Evolutionary conservation across 768 basidiomycete species (phyloP).

Genomic region (Crepidotus variabilis): DNA sequence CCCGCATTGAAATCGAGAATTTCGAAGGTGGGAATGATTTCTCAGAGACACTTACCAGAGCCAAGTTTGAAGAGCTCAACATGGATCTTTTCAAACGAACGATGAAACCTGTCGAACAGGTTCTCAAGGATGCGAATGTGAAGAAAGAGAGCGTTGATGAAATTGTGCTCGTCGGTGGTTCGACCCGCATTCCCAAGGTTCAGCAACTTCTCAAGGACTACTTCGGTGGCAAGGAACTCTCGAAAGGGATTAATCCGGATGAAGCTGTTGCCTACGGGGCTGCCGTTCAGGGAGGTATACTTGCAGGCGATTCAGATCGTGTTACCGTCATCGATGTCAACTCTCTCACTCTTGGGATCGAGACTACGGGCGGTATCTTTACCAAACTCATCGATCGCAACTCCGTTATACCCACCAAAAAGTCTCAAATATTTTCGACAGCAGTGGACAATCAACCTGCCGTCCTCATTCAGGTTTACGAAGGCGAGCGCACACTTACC

Average conservation of each 20-base stretch:
- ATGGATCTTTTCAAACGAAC: slow-evolving; percentile 81
- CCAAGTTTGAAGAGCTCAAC: slow-evolving; percentile 86
- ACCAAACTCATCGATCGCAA: slow-evolving; percentile 48
- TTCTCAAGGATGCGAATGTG: slow-evolving; percentile 75
- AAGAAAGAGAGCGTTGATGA: slow-evolving; percentile 55
- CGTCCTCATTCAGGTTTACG: slow-evolving; percentile 87
- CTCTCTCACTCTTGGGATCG: slow-evolving; percentile 55
- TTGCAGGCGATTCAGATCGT: slow-evolving; percentile 40
- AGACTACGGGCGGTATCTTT: slow-evolving; percentile 65
- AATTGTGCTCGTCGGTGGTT: slow-evolving; percentile 56
- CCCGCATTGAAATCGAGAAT: slow-evolving; percentile 62
- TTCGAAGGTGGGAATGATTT: slow-evolving; percentile 77
- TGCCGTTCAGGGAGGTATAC: slow-evolving; percentile 64
- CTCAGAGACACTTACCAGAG: slow-evolving; percentile 73
- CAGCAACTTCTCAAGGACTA: slow-evolving; percentile 64
- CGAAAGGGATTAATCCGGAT: slow-evolving; percentile 66
- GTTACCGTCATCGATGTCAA: slow-evolving; percentile 54
- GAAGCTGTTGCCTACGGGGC: slow-evolving; percentile 63
- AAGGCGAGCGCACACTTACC: slow-evolving; percentile 93
- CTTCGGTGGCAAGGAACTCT: slow-evolving; percentile 61
- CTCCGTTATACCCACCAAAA: slow-evolving; percentile 50
- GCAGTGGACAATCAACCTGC: slow-evolving; percentile 87
- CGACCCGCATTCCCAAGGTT: slow-evolving; percentile 69
- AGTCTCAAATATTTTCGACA: slow-evolving; percentile 70
- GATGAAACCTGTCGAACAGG: slow-evolving; percentile 82